Base-by-base conservation (phyloP, 108 stramenopile genomes). In the Pseudonitzschia multistriata region DNA sequence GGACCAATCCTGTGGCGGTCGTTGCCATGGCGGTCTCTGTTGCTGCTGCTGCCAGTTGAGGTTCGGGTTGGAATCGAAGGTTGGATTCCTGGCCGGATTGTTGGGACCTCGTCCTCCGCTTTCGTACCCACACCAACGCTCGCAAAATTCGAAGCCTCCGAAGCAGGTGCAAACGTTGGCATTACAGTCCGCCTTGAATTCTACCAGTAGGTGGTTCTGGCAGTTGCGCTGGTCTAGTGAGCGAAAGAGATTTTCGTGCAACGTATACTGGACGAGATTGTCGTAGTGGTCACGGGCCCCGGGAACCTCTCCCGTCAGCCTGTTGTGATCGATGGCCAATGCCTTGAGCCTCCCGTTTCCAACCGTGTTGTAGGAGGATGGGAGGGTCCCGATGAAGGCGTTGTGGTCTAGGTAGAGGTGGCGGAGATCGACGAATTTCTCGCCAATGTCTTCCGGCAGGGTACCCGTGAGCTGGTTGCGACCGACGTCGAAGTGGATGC, bases 331-430 rank as follows among this genome's bases (percentile, higher is more conserved):
- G 25, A 82, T 14, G 49, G 19, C 40, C 5, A 80, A 31, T 31
- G 68, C 49, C 21, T 62, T 53, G 28, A 85, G 39, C 22, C 81
- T 72, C 17, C 76, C 76, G 61, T 80, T 79, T 15, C 84, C 84
- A n/a, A 79, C 55, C 7, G 31, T 64, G 31, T 70, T 63, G 60
- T 72, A 83, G 34, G 25, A 59, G 14, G 28, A 27, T 14, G 82
- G 80, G 19, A 86, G 28, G 1, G 67, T 66, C 8, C 85, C 85
- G 21, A 30, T 35, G 14, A 86, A 79, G 25, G 70, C 33, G 59
- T 86, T 86, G 70, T 81, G 67, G 42, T 82, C 74, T 22, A 83
- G 47, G 45, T 79, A 66, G 57, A 86, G 59, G 15, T 79, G 78
- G 3, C 80, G 77, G 5, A 86, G 60, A 3, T 13, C 15, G 27